Evolutionary conservation across 768 basidiomycete species (phyloP), one percentile per base, ranked within the genome.

Genomic region (Phaeotremella fagi): DNA sequence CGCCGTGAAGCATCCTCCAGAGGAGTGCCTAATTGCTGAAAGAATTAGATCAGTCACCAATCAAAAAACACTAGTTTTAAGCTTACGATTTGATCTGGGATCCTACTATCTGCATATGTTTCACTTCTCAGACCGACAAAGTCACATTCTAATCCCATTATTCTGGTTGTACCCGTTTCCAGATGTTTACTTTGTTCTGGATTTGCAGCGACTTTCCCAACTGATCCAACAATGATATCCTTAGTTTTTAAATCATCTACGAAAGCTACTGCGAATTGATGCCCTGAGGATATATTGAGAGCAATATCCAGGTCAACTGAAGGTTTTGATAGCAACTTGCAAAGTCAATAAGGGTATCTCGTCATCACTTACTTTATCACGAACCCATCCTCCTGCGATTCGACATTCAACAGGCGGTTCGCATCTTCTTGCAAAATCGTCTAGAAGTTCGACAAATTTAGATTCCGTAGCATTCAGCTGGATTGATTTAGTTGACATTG

Each of bases 131-230:
- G 77, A 68, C 97, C 97, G 2, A 98, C 95, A 58, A 95, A 84
- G 73, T 99, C 95, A 43, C 98, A 78, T 53, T 91, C 88, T 42
- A 87, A 76, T 2, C 81, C 90, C 49, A 88, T 78, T 28, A 98
- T 76, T 37, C 82, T 83, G 33, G 90, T 85, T 36, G 85, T 85
- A 2, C 92, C 92, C 1, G 95, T 97, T 76, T 98, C 94, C 26
- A 99, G 80, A 75, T 99, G 95, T 71, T 99, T 99, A 27, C 89
- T 92, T 76, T 98, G 94, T 36, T 91, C 90, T 0, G 95, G 94
- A 69, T 98, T 98, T 55, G 85, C 84, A 53, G 88, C 88, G 54
- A 99, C 88, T 70, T 85, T 89, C 20, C 85, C 82, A 45, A 94
- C 82, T 7, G 79, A 71, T 1, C 68, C 64, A 4, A 64, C 61